These are phyloP conservation scores for Colletotrichum musae DNA, from an alignment of 2,329 filamentous ascomycete species.

Conservation along the genomic window DNA sequence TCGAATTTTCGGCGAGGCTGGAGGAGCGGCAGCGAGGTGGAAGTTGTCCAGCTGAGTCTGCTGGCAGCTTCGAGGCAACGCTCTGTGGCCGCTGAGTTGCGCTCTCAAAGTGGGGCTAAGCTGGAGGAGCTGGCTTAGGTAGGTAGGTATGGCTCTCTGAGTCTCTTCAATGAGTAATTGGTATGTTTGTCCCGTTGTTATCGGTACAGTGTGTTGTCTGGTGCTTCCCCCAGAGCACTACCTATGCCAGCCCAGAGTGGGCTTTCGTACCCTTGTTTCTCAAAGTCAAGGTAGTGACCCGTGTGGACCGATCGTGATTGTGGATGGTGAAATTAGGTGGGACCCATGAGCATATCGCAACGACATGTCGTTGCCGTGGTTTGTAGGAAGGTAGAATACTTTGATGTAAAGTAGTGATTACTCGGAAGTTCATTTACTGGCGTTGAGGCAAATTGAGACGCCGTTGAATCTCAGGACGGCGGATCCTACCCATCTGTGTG, in stretches of 20 bases:
- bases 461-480: too few relatives aligned
- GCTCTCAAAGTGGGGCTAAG: too few relatives aligned
- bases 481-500: too few relatives aligned
- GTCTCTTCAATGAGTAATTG: too few relatives aligned
- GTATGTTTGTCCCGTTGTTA: too few relatives aligned
- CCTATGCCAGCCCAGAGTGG: neutral
- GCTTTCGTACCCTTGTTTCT: neutral
- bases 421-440: too few relatives aligned
- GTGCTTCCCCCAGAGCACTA: neutral
- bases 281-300: neutral
- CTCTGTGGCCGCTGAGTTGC: too few relatives aligned
- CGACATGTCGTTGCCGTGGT: neutral
- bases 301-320: constrained; percentile 10
- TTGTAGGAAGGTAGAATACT: neutral
- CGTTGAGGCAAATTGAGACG: too few relatives aligned
- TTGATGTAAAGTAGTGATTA: too few relatives aligned
- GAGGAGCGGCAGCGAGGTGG: neutral
- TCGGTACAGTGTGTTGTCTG: too few relatives aligned
- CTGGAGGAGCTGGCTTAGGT: too few relatives aligned
- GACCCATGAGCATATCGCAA: constrained; percentile 18
- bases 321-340: constrained; percentile 15
- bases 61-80: neutral
- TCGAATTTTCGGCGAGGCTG: constrained; percentile 1
- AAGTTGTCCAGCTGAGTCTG: neutral
- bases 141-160: too few relatives aligned